Evolutionary conservation across 2,329 filamentous ascomycete species (phyloP).

Genomic region (Sporothrix globosa): DNA sequence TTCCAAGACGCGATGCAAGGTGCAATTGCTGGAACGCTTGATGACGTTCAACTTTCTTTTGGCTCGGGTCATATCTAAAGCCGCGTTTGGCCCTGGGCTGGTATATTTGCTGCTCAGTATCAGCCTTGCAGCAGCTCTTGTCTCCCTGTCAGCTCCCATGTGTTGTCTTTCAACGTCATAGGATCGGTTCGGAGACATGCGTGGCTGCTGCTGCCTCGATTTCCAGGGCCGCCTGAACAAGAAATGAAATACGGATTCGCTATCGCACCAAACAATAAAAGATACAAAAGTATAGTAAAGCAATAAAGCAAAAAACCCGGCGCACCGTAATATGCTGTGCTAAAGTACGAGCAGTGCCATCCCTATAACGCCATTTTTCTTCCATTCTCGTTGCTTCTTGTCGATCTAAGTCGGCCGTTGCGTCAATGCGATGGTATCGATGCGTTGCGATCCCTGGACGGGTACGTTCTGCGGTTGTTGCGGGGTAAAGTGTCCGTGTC

Average conservation of each 20-base stretch:
- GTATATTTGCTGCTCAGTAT: not conserved
- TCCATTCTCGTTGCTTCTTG: not conserved
- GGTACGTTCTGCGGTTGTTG: not conserved
- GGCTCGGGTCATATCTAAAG: not conserved
- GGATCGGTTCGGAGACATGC: not conserved
- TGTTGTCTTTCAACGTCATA: conserved; percentile 20
- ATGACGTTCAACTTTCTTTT: not conserved
- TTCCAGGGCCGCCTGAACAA: not conserved
- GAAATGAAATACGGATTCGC: conserved; percentile 18
- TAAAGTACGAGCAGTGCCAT: conserved; percentile 3
- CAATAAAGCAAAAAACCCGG: not conserved
- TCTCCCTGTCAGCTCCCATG: not conserved
- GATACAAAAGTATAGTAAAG: not conserved
- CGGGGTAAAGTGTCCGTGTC: not conserved
- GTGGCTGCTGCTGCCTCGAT: not conserved
- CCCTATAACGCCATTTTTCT: conserved; percentile 24
- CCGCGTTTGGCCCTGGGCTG: not conserved
- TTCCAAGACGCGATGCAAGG: not conserved
- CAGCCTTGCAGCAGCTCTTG: not conserved
- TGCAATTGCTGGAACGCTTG: not conserved
- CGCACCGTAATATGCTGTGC: conserved; percentile 26
- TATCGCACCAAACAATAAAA: not conserved
- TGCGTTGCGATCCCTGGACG: not conserved
- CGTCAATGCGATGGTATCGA: not conserved
- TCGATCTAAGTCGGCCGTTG: not conserved